These are phyloP conservation scores for Quaeritorhiza haematococci DNA, from an alignment of 371 early-diverging fungal species.

Conservation along the genomic window DNA sequence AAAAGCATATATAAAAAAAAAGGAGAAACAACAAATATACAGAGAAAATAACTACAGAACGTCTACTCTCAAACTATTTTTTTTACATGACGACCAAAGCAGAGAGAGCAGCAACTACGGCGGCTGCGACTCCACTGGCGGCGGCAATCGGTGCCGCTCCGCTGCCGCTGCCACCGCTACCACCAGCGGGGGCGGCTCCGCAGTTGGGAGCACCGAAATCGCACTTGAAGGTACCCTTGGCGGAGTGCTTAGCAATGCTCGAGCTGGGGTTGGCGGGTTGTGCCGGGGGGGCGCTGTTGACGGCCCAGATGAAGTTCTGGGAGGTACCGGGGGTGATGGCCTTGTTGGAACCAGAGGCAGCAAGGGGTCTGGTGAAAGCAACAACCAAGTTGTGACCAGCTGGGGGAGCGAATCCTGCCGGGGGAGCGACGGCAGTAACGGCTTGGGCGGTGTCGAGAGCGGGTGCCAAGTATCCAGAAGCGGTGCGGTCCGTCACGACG, in stretches of 20 bases:
- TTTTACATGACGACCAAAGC: too few relatives aligned
- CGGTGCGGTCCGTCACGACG: slow-evolving; percentile 1
- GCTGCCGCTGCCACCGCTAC: too few relatives aligned
- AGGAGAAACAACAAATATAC: too few relatives aligned
- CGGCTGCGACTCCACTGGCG: not conserved
- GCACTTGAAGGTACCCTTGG: not conserved
- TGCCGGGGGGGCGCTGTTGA: not conserved
- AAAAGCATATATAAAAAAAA: too few relatives aligned
- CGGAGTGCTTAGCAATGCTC: not conserved
- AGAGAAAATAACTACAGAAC: too few relatives aligned
- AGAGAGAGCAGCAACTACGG: too few relatives aligned
- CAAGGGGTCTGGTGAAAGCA: not conserved
- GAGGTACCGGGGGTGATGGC: not conserved
- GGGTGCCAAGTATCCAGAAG: not conserved
- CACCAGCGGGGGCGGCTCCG: too few relatives aligned
- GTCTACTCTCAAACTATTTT: too few relatives aligned
- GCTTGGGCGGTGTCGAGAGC: not conserved
- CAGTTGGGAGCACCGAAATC: not conserved
- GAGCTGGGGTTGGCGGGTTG: not conserved
- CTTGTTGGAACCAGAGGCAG: not conserved
- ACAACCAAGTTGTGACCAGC: not conserved
- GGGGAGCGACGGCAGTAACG: not conserved
- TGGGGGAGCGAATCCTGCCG: not conserved
- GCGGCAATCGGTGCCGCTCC: not conserved
- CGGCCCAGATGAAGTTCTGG: not conserved